Evolutionary conservation across 441 rosid genomes (phyloP).

Genomic region (Raphanus hybrid): DNA sequence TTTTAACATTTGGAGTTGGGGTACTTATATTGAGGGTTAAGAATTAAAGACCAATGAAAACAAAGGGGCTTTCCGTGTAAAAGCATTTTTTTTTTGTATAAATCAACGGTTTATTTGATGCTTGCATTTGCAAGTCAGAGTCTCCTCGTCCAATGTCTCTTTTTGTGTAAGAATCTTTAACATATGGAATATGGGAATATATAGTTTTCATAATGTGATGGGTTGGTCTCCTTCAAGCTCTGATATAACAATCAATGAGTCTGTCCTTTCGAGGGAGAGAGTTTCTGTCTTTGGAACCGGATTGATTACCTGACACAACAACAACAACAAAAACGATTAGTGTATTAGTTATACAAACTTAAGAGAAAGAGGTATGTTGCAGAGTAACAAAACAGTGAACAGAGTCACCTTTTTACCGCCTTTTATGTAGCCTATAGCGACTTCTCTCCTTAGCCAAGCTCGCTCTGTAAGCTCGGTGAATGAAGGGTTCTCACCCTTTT

Average conservation of each 20-base stretch:
- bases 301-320: constrained; percentile 72
- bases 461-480: constrained; percentile 85
- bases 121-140: constrained; percentile 4
- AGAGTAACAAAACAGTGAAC: neutral
- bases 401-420: constrained; percentile 64
- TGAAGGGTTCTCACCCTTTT: constrained; percentile 84
- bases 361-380: neutral
- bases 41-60: neutral
- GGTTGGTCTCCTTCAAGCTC: constrained; percentile 72
- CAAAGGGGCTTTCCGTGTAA: neutral
- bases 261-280: constrained; percentile 58
- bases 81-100: constrained; percentile 1
- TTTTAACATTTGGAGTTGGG: too few species aligned
- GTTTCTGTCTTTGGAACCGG: constrained; percentile 75
- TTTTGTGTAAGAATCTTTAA: constrained; percentile 24
- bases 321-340: constrained; percentile 8
- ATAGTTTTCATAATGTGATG: constrained; percentile 12
- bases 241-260: constrained; percentile 85
- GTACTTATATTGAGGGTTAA: neutral
- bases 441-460: constrained; percentile 81
- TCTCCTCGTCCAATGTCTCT: constrained; percentile 3
- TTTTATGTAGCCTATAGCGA: constrained; percentile 88
- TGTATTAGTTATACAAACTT: neutral
- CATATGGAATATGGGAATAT: constrained; percentile 7
- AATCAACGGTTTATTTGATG: constrained; percentile 15